Base-by-base conservation (phyloP, 176 grass and related monocot genomes). In the Carex myosuroides region DNA sequence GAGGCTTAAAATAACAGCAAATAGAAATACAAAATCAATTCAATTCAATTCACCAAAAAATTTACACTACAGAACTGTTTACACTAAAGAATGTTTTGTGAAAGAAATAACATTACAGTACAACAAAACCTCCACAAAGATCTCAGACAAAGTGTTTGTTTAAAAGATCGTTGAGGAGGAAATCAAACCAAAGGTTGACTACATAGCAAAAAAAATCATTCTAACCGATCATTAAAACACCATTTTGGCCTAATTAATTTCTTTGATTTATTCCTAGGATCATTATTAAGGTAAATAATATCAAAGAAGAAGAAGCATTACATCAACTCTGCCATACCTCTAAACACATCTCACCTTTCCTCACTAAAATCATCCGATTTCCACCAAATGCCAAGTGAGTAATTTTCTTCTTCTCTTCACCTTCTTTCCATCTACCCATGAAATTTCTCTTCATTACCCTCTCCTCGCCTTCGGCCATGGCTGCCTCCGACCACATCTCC, bases 381-480 rank as follows among this genome's bases (percentile, higher is more conserved):
- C 96, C 96, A 56, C 89, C 89, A 26, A 93, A 93, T 1, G 88
- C 88, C 88, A 92, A 77, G 33, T 90, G 86, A 64, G 88, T 67
- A 68, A 98, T 89, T 86, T 89, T 98, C 69, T 80, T 81, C 80
- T 80, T 89, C 46, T 80, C 85, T 17, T 66, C 81, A 20, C 24
- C 66, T 26, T 83, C 84, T 17, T 85, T 86, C 12, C 33, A 6
- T 11, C 81, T 91, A 14, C 86, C 96, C 35, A 95, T 85, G 41
- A 86, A 86, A 84, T 98, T 98, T 88, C 83, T 98, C 70, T 85
- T 93, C 88, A 95, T 95, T 26, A 89, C 42, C 74, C 90, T 95
- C 84, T 94, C 86, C 8, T 81, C 84, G 21, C 83, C 76, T 2
- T 77, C 60, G 20, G 84, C 93, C 14, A 95, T 54, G 33, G 85